These are phyloP conservation scores for Nepenthes alata DNA, from an alignment of 179 eudicot species.

Conservation along the genomic window DNA sequence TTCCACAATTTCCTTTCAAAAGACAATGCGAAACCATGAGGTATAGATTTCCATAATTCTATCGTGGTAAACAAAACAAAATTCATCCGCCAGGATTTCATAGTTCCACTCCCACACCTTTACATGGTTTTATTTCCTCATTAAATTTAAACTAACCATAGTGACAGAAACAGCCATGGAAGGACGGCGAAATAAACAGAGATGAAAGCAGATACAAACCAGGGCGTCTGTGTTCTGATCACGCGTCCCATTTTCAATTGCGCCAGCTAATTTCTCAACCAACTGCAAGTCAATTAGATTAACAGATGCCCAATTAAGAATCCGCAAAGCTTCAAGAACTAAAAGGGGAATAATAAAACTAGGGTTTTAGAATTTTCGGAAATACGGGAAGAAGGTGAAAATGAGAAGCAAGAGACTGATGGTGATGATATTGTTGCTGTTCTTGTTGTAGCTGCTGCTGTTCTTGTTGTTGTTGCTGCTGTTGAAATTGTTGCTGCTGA, in stretches of 20 bases:
- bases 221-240: constrained; percentile 84
- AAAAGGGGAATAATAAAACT: not conserved
- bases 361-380: not conserved
- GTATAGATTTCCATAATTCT: too few species aligned
- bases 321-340: too few species aligned
- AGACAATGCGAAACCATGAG: too few species aligned
- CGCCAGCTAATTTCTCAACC: constrained; percentile 88
- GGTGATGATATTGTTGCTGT: constrained; percentile 33
- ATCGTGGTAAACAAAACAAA: too few species aligned
- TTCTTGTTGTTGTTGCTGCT: constrained; percentile 31
- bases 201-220: constrained; percentile 19
- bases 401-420: constrained; percentile 79
- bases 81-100: too few species aligned
- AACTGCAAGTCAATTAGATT: constrained; percentile 32
- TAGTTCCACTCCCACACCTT: not conserved
- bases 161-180: too few species aligned
- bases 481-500: constrained; percentile 32
- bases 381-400: constrained; percentile 65
- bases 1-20: too few species aligned
- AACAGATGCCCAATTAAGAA: too few species aligned
- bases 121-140: not conserved
- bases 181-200: too few species aligned
- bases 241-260: constrained; percentile 63
- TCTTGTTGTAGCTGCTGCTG: constrained; percentile 35
- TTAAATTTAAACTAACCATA: not conserved